Percentiles rank a stretch among this genome's conserved stretches.
Conservation (phyloP, 1,284 basidiomycete species). For the Microbotryomycetes sp. region DNA sequence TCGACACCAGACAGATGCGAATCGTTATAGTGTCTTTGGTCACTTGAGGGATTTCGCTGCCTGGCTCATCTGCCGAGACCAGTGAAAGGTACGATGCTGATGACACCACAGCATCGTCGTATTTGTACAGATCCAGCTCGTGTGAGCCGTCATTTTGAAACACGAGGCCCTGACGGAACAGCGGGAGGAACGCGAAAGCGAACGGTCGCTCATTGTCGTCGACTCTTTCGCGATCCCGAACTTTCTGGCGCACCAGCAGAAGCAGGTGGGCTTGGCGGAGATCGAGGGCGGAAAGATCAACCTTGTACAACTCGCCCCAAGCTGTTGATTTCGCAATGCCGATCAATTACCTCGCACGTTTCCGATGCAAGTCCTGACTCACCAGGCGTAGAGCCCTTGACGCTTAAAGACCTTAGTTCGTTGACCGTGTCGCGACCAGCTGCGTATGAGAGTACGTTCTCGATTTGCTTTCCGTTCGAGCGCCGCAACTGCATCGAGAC, state of each 20-base stretch:
- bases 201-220: conserved; percentile 64
- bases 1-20: conserved; percentile 87
- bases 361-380: too few species aligned
- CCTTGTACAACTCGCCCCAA: conserved; percentile 87
- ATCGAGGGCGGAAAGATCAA: conserved; percentile 62
- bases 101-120: conserved; percentile 38
- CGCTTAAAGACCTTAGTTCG: too few species aligned
- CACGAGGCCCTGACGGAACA: conserved; percentile 69
- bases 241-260: conserved; percentile 72
- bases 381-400: too few species aligned
- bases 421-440: too few species aligned
- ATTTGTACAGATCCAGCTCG: conserved; percentile 71
- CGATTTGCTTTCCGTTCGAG: conserved; percentile 62
- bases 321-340: too few species aligned
- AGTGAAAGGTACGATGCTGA: conserved; percentile 53
- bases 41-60: too few species aligned
- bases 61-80: too few species aligned
- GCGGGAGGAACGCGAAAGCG: conserved; percentile 85
- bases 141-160: conserved; percentile 83
- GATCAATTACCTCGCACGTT: too few species aligned
- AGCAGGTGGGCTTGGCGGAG: conserved; percentile 82
- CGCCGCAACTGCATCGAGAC: conserved; percentile 84
- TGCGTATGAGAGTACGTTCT: conserved; percentile 72
- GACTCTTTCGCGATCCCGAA: conserved; percentile 35
- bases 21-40: conserved; percentile 64